Conservation (phyloP, 805 yeast genomes). For the Cyberlindnera petersonii region DNA sequence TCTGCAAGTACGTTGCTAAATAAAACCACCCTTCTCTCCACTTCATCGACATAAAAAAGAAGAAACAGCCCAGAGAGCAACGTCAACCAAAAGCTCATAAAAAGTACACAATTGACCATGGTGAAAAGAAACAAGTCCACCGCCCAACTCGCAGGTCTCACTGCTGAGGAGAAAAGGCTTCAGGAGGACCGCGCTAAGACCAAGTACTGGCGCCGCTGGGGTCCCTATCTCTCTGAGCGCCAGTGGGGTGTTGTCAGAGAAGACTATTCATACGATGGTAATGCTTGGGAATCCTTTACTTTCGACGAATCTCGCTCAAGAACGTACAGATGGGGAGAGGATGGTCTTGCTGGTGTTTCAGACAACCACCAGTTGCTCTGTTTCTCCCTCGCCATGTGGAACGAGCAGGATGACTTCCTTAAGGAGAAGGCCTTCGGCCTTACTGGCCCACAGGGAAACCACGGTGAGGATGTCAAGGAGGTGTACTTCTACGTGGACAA, state of each 20-base stretch:
- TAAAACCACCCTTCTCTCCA: background rate
- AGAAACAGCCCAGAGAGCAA: background rate
- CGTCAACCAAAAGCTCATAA: too few species aligned
- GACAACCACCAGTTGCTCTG: slow-evolving; percentile 79
- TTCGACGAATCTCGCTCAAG: slow-evolving; percentile 80
- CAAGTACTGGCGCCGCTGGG: slow-evolving; percentile 84
- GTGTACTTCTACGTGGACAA: slow-evolving; percentile 82
- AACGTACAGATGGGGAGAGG: slow-evolving; percentile 93
- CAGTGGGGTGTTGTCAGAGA: slow-evolving; percentile 82
- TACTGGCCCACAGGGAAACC: slow-evolving; percentile 91
- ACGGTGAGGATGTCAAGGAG: slow-evolving; percentile 93
- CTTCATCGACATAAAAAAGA: background rate
- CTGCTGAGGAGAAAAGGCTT: slow-evolving; percentile 35
- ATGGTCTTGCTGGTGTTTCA: slow-evolving; percentile 85
- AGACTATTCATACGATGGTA: slow-evolving; percentile 81
- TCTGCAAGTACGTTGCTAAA: too few species aligned
- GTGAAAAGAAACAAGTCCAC: slow-evolving; percentile 23
- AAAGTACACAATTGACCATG: slow-evolving; percentile 3
- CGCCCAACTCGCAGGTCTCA: slow-evolving; percentile 27
- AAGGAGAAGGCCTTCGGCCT: slow-evolving; percentile 86
- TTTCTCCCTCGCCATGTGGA: slow-evolving; percentile 85
- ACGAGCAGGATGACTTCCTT: slow-evolving; percentile 77
- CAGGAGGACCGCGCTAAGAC: slow-evolving; percentile 31
- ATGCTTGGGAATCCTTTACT: slow-evolving; percentile 87
- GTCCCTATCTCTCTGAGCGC: slow-evolving; percentile 84